phyloP scores from a whole-genome alignment of 805 yeast genomes.

The Candida tibetensis region DNA sequence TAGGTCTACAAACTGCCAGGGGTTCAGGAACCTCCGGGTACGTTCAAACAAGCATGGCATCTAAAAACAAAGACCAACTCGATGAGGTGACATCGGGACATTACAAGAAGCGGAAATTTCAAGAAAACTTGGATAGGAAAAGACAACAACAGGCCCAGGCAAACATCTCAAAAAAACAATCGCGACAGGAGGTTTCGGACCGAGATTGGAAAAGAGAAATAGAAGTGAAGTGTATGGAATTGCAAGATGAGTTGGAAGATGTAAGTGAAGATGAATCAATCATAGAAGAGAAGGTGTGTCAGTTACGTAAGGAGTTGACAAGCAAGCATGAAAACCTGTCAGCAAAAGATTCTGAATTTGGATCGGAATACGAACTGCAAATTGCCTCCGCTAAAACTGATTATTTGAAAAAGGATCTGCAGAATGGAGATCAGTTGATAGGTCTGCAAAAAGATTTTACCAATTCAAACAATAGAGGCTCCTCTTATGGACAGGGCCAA shows the following conservation, averaged over 20 bases:
- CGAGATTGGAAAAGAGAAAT: conserved; percentile 32
- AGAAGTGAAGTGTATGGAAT: conserved; percentile 49
- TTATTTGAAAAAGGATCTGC: too few relatives aligned
- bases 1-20: conserved; percentile 54
- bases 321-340: background rate
- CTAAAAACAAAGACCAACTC: conserved; percentile 1
- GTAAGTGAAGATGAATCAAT: conserved; percentile 33
- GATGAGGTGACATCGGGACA: conserved; percentile 28
- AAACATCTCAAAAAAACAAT: too few relatives aligned
- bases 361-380: too few relatives aligned
- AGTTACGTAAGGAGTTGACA: conserved; percentile 18
- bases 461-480: too few relatives aligned
- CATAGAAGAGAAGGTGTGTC: conserved; percentile 21
- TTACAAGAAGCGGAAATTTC: conserved; percentile 33
- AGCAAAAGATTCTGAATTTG: too few relatives aligned
- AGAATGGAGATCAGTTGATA: too few relatives aligned
- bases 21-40: conserved; percentile 66
- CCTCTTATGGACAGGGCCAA: too few relatives aligned
- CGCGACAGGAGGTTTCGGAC: background rate
- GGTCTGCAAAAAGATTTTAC: too few relatives aligned
- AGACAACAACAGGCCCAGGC: too few relatives aligned
- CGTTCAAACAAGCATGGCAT: conserved; percentile 46
- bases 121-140: conserved; percentile 17
- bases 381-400: too few relatives aligned
- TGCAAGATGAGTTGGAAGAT: conserved; percentile 52